Conservation (phyloP, 2,329 filamentous ascomycete species). For the Chrysoporthe austroafricana region DNA sequence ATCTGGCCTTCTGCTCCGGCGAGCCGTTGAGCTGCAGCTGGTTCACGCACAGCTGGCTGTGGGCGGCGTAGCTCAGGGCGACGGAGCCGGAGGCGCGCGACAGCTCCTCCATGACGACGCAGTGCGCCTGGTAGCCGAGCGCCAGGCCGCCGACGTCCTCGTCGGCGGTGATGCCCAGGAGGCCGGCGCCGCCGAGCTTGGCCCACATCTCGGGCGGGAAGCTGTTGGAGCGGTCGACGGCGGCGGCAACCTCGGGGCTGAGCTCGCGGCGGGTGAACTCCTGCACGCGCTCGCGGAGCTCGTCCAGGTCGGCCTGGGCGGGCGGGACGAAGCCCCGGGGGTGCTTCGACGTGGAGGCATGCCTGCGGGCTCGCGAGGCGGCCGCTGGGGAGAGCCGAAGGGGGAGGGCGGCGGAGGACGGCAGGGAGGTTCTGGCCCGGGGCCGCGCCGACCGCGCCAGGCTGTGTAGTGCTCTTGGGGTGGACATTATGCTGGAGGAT, state of each 20-base stretch:
- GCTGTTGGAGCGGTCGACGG: conserved; percentile 82
- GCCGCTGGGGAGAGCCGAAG: conserved; percentile 38
- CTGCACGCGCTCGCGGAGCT: conserved; percentile 81
- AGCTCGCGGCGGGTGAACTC: conserved; percentile 92
- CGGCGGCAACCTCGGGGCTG: conserved; percentile 76
- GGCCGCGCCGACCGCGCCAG: conserved; percentile 37
- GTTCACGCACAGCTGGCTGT: conserved; percentile 95
- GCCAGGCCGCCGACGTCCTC: conserved; percentile 87
- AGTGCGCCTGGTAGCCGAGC: conserved; percentile 97
- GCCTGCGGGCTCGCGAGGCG: conserved; percentile 31
- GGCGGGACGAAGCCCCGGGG: conserved; percentile 69
- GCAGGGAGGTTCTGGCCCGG: conserved; percentile 28
- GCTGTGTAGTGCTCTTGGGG: conserved; percentile 41
- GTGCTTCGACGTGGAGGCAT: conserved; percentile 61
- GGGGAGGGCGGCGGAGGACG: conserved; percentile 37
- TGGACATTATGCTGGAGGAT: conserved; percentile 42
- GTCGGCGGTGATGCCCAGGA: conserved; percentile 91
- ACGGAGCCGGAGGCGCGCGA: conserved; percentile 84
- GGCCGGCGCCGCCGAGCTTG: conserved; percentile 88
- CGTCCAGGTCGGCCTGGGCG: conserved; percentile 71
- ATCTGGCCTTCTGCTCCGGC: conserved; percentile 76
- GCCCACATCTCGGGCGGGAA: conserved; percentile 93
- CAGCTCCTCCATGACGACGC: conserved; percentile 92
- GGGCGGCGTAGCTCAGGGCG: conserved; percentile 90
- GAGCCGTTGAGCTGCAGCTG: conserved; percentile 91